Conservation (phyloP, 345 rosid genomes). For the Euphorbia pulcherrima region DNA sequence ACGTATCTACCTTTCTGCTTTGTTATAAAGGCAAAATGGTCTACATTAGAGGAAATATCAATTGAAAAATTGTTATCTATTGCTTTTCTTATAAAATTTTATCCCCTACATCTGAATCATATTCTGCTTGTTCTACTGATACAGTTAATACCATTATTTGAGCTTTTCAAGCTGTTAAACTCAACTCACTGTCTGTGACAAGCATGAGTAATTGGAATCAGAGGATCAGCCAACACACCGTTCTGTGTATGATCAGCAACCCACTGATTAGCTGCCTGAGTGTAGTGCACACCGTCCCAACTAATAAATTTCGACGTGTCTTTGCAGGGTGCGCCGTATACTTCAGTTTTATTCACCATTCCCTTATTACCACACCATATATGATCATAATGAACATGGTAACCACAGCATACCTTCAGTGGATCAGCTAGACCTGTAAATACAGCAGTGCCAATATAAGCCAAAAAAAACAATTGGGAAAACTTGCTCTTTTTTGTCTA, state of each 20-base stretch:
- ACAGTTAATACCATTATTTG: neutral
- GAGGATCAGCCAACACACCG: constrained; percentile 63
- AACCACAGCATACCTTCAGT: constrained; percentile 56
- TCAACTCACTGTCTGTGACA: constrained; percentile 44
- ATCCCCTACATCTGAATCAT: too few species aligned
- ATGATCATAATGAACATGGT: constrained; percentile 48
- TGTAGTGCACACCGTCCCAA: constrained; percentile 59
- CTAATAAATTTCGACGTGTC: constrained; percentile 43
- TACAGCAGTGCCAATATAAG: neutral
- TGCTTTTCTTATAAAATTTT: too few species aligned
- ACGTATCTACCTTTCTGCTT: too few species aligned
- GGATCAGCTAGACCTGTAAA: constrained; percentile 50
- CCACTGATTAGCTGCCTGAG: constrained; percentile 63
- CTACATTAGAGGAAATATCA: too few species aligned
- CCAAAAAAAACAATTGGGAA: neutral
- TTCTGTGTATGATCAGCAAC: constrained; percentile 55
- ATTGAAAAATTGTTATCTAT: too few species aligned
- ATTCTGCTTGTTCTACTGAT: too few species aligned
- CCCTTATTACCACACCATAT: constrained; percentile 53
- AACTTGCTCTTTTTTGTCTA: neutral
- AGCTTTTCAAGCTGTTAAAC: neutral
- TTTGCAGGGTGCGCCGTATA: constrained; percentile 44
- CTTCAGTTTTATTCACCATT: constrained; percentile 34
- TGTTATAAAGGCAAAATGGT: too few species aligned
- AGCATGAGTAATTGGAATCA: constrained; percentile 50